Base-by-base conservation (phyloP, 768 basidiomycete species). In the Rhizopogon vinicolor region DNA sequence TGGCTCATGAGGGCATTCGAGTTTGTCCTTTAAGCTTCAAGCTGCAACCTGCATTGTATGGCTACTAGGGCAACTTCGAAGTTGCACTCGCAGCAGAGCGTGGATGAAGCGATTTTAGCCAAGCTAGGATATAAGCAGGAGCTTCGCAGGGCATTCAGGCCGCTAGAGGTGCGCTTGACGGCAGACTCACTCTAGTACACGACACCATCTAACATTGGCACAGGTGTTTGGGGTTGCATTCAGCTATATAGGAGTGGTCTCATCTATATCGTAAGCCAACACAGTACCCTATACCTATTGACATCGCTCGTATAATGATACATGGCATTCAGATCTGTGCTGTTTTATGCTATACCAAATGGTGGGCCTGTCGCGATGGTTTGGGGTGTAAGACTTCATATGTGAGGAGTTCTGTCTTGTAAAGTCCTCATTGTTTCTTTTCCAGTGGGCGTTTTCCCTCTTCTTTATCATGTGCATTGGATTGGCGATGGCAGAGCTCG, bases 401-500 rank as follows among this genome's bases (percentile, higher is more conserved):
- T 50, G 41, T 25, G 28, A 31, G 18, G 22, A 37, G 8, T 19
- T 13, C 16, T 8, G 10, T 18, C 10, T 14, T 31, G 7, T 43
- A 14, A 43, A 13, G 41, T 43, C 10, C 14, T 7, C 42, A 44
- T 14, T 45, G 13, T 41, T 10, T 18, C 22, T 13, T 33, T 16
- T 9, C 6, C 60, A 85, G 83, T 89, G 87, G 89, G 71, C 80
- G 0, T 78, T 87, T 10, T 83, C 84, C 2, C 82, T 81, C 56
- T 58, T 82, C 44, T 83, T 87, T 65, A 82, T 89, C 51, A 63
- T 86, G 6, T 73, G 78, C 35, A 78, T 89, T 29, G 87, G 83
- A 3, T 67, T 87, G 63, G 74, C 85, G 16, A 82, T 91, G 81
- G 86, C 81, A 1, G 86, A 89, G 62, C 73, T 87, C 10, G 86